Base-by-base conservation (phyloP, 2,329 filamentous ascomycete species). In the Ceratocystis diversiconidia region DNA sequence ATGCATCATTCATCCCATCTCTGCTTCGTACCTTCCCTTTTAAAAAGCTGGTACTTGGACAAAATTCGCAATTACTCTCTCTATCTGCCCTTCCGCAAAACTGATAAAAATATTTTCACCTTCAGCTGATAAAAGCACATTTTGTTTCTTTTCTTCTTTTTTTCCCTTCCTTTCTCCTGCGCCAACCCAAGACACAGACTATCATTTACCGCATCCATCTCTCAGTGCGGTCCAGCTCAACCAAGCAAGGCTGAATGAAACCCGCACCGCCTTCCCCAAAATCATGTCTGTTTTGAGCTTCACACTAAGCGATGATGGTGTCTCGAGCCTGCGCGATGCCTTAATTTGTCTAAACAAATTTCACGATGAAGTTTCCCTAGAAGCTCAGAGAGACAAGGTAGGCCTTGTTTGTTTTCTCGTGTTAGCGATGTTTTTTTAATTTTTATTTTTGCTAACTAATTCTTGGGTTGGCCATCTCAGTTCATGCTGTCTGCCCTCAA, bases 301-400 rank as follows among this genome's bases (percentile, higher is more conserved):
- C 72, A 88, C 86, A 0, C 77, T 92, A 64, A 87, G 81, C 70
- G 87, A 89, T 66, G 87, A 91, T 70, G 86, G 86, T 41, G 84
- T 90, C 55, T 79, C 80, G 5, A 83, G 82, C 61, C 78, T 92
- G 57, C 86, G 90, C 70, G 89, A 92, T 73, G 81, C 85, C 28
- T 80, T 92, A 66, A 79, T 84, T 25, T 92, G 89, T 73, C 79
- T 92, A 30, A 82, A 83, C 71, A 90, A 90, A 74, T 92, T 92
- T 76, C 88, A 86, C 73, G 89, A 92, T 70, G 83, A 87, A 59
- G 88, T 92, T 22, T 88, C 84, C 30, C 79, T 92, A 50, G 89
- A 92, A 73, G 86, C 87, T 43, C 80, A 82, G 70, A 82, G 80
- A 69, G 86, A 90, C 71, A 83, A 82, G 73, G 87, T 88, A 74